A percentile compares a stretch with the other conserved stretches of the same genome.
phyloP scores from a whole-genome alignment of 768 basidiomycete species.

The Lentinula edodes region DNA sequence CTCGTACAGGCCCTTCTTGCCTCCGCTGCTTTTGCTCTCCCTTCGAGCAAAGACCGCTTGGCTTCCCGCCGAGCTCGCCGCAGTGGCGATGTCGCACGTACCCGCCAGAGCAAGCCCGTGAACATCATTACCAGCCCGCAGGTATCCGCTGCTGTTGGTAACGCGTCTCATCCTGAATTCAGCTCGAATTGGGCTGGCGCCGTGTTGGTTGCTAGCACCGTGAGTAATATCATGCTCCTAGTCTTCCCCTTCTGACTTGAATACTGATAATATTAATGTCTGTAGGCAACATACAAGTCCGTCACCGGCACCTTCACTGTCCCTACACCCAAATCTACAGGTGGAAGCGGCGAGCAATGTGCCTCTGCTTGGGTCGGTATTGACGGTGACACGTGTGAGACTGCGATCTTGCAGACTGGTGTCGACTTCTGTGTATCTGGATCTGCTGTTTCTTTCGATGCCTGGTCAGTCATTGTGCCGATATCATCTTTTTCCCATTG shows the following conservation, averaged over 20 bases:
- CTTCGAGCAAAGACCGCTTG: conserved; percentile 1
- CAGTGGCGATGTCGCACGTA: neutral
- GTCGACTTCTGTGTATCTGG: conserved; percentile 5
- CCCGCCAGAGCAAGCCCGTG: conserved; percentile 5
- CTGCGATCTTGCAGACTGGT: conserved; percentile 9
- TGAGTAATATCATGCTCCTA: neutral
- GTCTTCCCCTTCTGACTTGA: neutral
- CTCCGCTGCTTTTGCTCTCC: neutral
- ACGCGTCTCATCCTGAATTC: conserved; percentile 2
- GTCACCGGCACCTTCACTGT: conserved; percentile 8
- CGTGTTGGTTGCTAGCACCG: conserved; percentile 4
- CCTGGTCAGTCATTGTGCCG: neutral
- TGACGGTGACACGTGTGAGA: conserved; percentile 7
- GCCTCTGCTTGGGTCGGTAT: conserved; percentile 11
- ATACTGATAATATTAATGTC: neutral
- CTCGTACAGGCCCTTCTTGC: neutral
- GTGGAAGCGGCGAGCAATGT: neutral
- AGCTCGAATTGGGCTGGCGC: conserved; percentile 5
- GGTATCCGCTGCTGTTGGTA: neutral
- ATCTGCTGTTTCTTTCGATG: conserved; percentile 2
- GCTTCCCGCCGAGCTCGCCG: conserved; percentile 2
- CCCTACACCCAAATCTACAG: conserved; percentile 1
- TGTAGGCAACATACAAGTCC: conserved; percentile 2
- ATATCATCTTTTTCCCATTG: neutral
- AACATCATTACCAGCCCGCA: neutral